Base-by-base conservation (phyloP, 2,329 filamentous ascomycete genomes). In the Daldinia eschscholtzii region DNA sequence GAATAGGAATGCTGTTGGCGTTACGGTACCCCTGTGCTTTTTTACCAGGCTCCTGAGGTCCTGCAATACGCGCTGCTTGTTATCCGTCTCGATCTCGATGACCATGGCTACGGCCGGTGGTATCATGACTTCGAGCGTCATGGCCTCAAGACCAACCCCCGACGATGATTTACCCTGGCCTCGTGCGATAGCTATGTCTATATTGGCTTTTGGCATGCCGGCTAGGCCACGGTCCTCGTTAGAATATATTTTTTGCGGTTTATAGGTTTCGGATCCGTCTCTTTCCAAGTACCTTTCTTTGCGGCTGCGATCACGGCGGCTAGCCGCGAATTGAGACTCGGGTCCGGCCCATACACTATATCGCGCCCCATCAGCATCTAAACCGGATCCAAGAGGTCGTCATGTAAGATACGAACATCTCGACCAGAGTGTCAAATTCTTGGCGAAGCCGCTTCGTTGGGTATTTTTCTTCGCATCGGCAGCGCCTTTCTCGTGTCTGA, bases 401-500 rank as follows among this genome's bases (percentile, higher is more conserved):
- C 41, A 59, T 55, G 35, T 26, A 33, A 57, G 58, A 48, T 59
- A 79, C 85, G 73, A 80, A 93, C 92, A 83, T 82, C 92, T 94
- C 1, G 93, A 93, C 66, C 90, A 91, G 68, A 91, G 86, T 57
- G 90, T 88, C 64, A 98, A 91, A 67, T 91, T 88, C 73, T 92
- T 90, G 23, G 91, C 86, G 74, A 97, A 87, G 50, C 85, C 80
- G 53, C 86, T 88, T 33, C 94, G 90, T 73, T 91, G 86, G 48
- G 86, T 87, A 80, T 89, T 93, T 81, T 94, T 97, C 74, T 91
- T 90, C 66, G 86, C 87, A 80, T 99, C 96, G 65, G 91, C 92
- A 69, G 91, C 93, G 58, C 91, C 94, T 81, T 99, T 99, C 80
- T 96, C 93, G 80, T 98, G 96, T 78, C 91, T 93, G 82, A 98